Percentiles rank a stretch among this genome's conserved stretches.
Conservation (phyloP, 2,329 filamentous ascomycete genomes). For the Xylaria sp. region DNA sequence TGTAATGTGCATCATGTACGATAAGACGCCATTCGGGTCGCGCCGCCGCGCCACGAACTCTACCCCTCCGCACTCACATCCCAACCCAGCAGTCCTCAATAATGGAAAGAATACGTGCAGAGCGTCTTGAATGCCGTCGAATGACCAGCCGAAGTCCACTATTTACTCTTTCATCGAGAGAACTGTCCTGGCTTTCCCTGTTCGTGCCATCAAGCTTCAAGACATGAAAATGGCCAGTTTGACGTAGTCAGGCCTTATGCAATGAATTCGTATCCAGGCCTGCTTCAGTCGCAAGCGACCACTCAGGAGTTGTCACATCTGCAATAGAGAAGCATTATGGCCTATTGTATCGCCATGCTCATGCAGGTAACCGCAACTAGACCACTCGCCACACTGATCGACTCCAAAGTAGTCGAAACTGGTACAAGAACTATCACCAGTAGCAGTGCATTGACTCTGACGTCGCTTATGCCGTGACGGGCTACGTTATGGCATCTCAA, state of each 20-base stretch:
- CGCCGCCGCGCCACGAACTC: neutral
- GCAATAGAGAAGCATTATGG: neutral
- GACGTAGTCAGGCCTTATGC: neutral
- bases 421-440: neutral
- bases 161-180: no score
- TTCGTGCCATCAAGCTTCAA: no score
- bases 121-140: no score
- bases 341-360: constrained; percentile 1
- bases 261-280: neutral
- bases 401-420: neutral
- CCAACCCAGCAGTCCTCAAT: neutral
- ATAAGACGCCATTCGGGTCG: neutral
- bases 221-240: no score
- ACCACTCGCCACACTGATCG: constrained; percentile 5
- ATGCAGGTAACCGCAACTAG: constrained; percentile 12
- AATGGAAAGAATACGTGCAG: no score
- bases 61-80: neutral
- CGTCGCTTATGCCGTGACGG: neutral
- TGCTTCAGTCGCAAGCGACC: neutral
- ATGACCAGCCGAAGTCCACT: no score
- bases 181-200: no score
- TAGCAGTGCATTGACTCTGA: neutral
- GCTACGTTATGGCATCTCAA: neutral
- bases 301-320: neutral
- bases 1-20: neutral